These are phyloP conservation scores for Arthonia radiata DNA, from an alignment of 495 filamentous ascomycete species.

Conservation along the genomic window DNA sequence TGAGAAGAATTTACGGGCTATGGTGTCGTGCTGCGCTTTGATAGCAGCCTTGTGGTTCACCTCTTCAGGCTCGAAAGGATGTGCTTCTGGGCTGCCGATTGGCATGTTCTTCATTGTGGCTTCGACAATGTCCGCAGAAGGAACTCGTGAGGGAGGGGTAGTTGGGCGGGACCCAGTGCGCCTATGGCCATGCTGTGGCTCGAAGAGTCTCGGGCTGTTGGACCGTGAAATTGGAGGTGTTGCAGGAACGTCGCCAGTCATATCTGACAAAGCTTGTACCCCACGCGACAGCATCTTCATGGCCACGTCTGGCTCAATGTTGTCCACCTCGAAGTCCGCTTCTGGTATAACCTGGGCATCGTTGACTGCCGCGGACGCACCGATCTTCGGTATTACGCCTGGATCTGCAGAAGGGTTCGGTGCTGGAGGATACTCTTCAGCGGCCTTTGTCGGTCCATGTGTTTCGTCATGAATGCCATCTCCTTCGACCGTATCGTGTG, in stretches of 20 bases:
- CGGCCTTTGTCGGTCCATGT: too few relatives aligned
- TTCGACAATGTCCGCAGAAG: conserved; percentile 16
- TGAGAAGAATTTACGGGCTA: conserved; percentile 78
- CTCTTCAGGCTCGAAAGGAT: conserved; percentile 15
- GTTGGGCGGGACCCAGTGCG: conserved; percentile 4
- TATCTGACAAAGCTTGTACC: conserved; percentile 44
- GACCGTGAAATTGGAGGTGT: conserved; percentile 40
- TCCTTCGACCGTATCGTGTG: conserved; percentile 4
- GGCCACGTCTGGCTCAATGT: conserved; percentile 46
- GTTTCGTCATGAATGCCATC: too few relatives aligned
- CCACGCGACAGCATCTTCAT: conserved; percentile 50
- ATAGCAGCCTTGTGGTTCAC: conserved; percentile 30
- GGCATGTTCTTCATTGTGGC: conserved; percentile 18
- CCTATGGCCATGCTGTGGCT: conserved; percentile 4
- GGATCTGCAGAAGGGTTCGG: conserved; percentile 11
- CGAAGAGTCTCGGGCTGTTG: conserved; percentile 31
- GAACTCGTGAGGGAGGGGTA: conserved; percentile 9
- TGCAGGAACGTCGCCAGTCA: conserved; percentile 48
- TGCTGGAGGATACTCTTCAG: conserved; percentile 9
- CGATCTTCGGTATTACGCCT: conserved; percentile 11
- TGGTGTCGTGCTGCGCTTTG: conserved; percentile 46
- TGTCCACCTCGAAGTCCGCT: conserved; percentile 35
- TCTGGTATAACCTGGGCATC: conserved; percentile 7
- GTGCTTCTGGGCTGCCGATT: conserved; percentile 19
- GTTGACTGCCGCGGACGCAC: conserved; percentile 2